phyloP scores from a whole-genome alignment of 345 rosid species.

The Eucalyptus sp. region DNA sequence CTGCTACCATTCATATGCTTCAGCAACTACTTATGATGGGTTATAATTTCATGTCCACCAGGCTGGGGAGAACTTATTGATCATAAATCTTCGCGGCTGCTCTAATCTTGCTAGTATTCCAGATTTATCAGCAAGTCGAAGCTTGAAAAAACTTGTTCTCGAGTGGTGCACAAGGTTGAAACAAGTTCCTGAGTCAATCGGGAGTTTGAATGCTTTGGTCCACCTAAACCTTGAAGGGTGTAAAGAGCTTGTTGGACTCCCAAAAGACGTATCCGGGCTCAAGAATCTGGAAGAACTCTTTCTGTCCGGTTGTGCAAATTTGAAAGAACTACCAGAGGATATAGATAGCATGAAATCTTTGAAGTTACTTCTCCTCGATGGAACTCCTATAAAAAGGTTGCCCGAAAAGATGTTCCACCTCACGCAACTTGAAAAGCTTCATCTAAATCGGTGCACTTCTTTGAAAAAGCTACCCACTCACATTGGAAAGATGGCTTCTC shows the following conservation, averaged over 20 bases:
- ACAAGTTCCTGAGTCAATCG: conserved; percentile 25
- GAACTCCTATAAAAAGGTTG: conserved; percentile 23
- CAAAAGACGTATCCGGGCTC: conserved; percentile 28
- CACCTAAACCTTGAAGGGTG: conserved; percentile 28
- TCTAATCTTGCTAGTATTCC: conserved; percentile 16
- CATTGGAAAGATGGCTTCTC: conserved; percentile 20
- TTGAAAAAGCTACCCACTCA: conserved; percentile 14
- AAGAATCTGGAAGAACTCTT: conserved; percentile 19
- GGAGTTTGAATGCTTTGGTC: conserved; percentile 9
- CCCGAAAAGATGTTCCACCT: conserved; percentile 29
- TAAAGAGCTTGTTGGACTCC: conserved; percentile 16
- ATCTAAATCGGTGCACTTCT: conserved; percentile 7
- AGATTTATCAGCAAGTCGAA: conserved; percentile 18
- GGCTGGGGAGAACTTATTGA: conserved; percentile 14
- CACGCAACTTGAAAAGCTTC: conserved; percentile 30
- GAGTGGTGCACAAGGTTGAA: conserved; percentile 12
- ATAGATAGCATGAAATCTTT: conserved; percentile 26
- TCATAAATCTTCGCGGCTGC: conserved; percentile 24
- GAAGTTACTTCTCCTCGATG: conserved; percentile 23
- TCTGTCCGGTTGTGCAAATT: conserved; percentile 20
- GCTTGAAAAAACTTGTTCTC: conserved; percentile 29
- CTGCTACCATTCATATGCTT: neutral
- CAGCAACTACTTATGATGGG: neutral
- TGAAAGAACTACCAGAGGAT: conserved; percentile 23
- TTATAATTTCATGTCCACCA: neutral